Evolutionary conservation across 495 filamentous ascomycete species (phyloP).

Genomic region (Neurospora africana): DNA sequence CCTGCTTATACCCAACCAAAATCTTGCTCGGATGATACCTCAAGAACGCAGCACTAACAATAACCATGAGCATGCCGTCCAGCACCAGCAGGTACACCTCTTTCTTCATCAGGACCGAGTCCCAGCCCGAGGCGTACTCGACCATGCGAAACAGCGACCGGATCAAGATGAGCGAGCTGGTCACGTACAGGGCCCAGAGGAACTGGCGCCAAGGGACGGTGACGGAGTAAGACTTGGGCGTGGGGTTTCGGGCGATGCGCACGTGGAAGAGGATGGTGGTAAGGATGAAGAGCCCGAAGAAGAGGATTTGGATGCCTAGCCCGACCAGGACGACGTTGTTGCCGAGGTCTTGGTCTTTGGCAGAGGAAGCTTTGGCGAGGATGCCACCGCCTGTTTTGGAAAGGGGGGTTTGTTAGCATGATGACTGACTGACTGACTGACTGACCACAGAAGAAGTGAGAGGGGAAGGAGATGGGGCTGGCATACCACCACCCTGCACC

Average conservation of each 20-base stretch:
- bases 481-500: constrained; percentile 21
- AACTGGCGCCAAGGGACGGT: constrained; percentile 37
- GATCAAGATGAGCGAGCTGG: constrained; percentile 46
- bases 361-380: constrained; percentile 23
- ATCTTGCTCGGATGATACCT: constrained; percentile 13
- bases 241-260: constrained; percentile 6
- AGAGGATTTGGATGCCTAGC: constrained; percentile 38
- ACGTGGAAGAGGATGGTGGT: constrained; percentile 32
- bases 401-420: neutral
- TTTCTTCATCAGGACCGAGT: constrained; percentile 4
- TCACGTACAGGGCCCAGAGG: constrained; percentile 37
- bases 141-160: constrained; percentile 51
- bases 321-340: constrained; percentile 37
- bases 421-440: neutral
- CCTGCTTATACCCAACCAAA: constrained; percentile 16
- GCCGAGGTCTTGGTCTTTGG: constrained; percentile 20
- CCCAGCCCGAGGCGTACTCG: constrained; percentile 38
- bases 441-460: no score
- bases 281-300: constrained; percentile 44
- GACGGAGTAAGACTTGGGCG: neutral
- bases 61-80: constrained; percentile 13
- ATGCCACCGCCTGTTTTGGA: constrained; percentile 17
- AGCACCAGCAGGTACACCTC: constrained; percentile 15
- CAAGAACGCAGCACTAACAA: constrained; percentile 8
- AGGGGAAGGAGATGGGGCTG: neutral